phyloP scores from a whole-genome alignment of 1,139 yeast genomes.

The Protomyces inundatus region DNA sequence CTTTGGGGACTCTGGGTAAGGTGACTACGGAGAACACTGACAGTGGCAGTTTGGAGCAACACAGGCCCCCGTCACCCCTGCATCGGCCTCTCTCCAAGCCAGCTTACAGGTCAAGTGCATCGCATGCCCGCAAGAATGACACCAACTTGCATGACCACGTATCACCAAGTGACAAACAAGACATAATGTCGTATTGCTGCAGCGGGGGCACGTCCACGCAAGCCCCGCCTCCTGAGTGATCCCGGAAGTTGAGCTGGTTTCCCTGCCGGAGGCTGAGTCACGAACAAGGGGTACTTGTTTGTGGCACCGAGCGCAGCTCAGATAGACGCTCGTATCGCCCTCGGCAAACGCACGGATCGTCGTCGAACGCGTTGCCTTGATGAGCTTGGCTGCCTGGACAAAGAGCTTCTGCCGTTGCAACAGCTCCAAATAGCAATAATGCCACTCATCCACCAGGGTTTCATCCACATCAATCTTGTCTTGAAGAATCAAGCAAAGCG shows the following conservation, averaged over 20 bases:
- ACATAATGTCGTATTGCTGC: conserved; percentile 42
- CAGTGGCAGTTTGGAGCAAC: conserved; percentile 20
- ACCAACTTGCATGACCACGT: conserved; percentile 63
- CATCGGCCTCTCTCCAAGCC: neutral
- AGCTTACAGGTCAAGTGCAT: conserved; percentile 70
- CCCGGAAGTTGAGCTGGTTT: conserved; percentile 64
- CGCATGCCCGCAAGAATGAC: conserved; percentile 76
- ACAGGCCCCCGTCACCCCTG: neutral
- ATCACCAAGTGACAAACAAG: conserved; percentile 76
- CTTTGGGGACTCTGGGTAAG: no score
- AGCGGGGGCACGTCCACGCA: conserved; percentile 20
- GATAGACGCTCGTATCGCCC: conserved; percentile 54
- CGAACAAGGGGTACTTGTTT: conserved; percentile 57
- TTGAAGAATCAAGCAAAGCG: conserved; percentile 55
- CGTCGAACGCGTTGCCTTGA: conserved; percentile 46
- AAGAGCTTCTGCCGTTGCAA: conserved; percentile 53
- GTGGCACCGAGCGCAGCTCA: conserved; percentile 65
- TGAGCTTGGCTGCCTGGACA: conserved; percentile 54
- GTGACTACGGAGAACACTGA: neutral
- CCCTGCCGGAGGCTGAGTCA: conserved; percentile 58
- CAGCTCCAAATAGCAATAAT: conserved; percentile 53
- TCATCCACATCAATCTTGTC: conserved; percentile 36
- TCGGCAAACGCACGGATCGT: conserved; percentile 48
- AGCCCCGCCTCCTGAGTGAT: neutral
- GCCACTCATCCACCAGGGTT: conserved; percentile 48